Percentiles rank a stretch among this genome's conserved stretches.
phyloP scores from a whole-genome alignment of 257 asterid genomes.

The Thymus mandschuricus region DNA sequence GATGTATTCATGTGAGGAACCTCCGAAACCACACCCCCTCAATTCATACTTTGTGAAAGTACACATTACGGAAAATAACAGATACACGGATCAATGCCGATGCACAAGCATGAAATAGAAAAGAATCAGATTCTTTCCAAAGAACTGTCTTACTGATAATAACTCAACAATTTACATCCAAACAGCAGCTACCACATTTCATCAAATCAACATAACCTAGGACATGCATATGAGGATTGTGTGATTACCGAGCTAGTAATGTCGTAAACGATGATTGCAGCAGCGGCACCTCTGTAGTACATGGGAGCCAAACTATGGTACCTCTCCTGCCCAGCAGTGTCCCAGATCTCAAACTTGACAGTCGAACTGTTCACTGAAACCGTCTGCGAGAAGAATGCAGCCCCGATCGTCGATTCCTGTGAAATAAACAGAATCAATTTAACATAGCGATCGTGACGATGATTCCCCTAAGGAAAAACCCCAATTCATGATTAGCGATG shows the following conservation, averaged over 20 bases:
- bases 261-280: conserved; percentile 92
- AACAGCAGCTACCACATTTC: conserved; percentile 11
- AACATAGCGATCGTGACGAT: conserved; percentile 1
- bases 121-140: neutral
- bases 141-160: neutral
- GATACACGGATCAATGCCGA: conserved; percentile 17
- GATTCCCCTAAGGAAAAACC: neutral
- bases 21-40: conserved; percentile 1
- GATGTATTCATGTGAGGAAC: conserved; percentile 14
- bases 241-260: conserved; percentile 73
- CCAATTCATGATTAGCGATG: conserved; percentile 5
- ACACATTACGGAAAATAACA: conserved; percentile 3
- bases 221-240: conserved; percentile 27
- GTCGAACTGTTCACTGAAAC: conserved; percentile 78
- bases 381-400: conserved; percentile 90
- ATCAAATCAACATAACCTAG: conserved; percentile 14
- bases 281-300: conserved; percentile 98
- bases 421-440: conserved; percentile 7
- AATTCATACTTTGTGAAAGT: neutral
- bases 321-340: conserved; percentile 98
- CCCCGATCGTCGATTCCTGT: conserved; percentile 97
- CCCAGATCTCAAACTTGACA: conserved; percentile 98
- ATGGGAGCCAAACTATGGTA: conserved; percentile 98
- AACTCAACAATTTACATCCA: neutral
- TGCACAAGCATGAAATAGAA: conserved; percentile 2